Conservation (phyloP, 495 filamentous ascomycete genomes). For the Talaromyces proteolyticus region DNA sequence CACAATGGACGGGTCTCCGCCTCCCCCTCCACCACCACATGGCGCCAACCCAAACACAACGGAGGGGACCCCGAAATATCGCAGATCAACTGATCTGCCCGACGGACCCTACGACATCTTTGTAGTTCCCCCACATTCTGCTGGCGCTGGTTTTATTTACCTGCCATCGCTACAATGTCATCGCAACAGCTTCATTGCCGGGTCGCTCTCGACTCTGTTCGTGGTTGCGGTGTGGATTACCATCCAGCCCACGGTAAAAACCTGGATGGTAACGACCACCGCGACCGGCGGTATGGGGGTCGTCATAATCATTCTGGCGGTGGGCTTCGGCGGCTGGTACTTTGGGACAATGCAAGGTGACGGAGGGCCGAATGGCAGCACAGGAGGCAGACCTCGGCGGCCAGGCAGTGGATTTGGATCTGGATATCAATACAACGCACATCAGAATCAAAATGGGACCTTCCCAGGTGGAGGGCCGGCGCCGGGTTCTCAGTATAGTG, state of each 20-base stretch:
- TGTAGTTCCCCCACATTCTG: constrained; percentile 89
- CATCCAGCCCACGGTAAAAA: constrained; percentile 61
- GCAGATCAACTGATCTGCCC: constrained; percentile 57
- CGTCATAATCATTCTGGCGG: constrained; percentile 52
- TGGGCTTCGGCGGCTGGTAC: constrained; percentile 74
- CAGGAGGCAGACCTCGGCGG: neutral
- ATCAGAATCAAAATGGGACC: constrained; percentile 1
- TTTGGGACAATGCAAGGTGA: constrained; percentile 61
- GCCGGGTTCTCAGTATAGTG: constrained; percentile 1
- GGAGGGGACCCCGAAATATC: constrained; percentile 35
- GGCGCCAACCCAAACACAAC: constrained; percentile 57
- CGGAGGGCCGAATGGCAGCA: constrained; percentile 12
- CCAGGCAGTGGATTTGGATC: constrained; percentile 3
- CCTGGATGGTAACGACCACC: constrained; percentile 61
- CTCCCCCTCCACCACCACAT: constrained; percentile 61
- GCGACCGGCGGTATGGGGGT: constrained; percentile 57
- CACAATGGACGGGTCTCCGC: constrained; percentile 48
- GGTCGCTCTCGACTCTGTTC: constrained; percentile 66
- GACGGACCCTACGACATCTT: constrained; percentile 93
- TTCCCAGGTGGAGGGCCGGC: constrained; percentile 1
- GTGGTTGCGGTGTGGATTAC: constrained; percentile 59
- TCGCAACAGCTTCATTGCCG: constrained; percentile 85
- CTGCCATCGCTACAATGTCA: constrained; percentile 81
- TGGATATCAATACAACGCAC: constrained; percentile 2
- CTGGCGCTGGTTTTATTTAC: constrained; percentile 88